Evolutionary conservation across 2,329 filamentous ascomycete genomes (phyloP).

Genomic region (Magnaporthiopsis rhizophila): DNA sequence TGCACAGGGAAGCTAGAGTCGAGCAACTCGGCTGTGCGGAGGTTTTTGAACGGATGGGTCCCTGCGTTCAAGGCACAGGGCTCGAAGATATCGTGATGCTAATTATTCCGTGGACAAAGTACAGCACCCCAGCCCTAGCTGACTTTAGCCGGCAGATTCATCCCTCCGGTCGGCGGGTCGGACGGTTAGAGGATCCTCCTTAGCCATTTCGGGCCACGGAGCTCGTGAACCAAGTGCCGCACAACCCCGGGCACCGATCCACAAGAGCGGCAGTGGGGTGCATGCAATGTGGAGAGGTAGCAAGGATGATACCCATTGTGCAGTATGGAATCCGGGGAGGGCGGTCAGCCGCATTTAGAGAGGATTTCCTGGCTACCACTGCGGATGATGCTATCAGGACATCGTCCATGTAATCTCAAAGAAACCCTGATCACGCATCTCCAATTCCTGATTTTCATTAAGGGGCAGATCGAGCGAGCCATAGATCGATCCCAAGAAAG

Average conservation of each 20-base stretch:
- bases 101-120: background rate
- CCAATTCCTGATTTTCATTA: background rate
- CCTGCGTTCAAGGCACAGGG: background rate
- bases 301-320: background rate
- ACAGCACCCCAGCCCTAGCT: background rate
- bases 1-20: background rate
- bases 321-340: no score
- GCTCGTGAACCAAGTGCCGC: background rate
- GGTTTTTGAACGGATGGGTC: background rate
- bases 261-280: background rate
- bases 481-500: no score
- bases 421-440: background rate
- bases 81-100: background rate
- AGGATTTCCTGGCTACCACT: background rate
- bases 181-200: background rate
- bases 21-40: background rate
- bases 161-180: background rate
- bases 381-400: background rate
- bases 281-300: background rate
- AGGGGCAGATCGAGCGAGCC: background rate
- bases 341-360: background rate
- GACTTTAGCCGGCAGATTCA: background rate
- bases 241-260: background rate
- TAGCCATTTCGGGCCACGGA: conserved; percentile 1
- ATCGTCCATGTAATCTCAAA: background rate